A percentile compares a stretch with the other conserved stretches of the same genome.
phyloP scores from a whole-genome alignment of 257 asterid genomes.

The Solanum gracilifrons region DNA sequence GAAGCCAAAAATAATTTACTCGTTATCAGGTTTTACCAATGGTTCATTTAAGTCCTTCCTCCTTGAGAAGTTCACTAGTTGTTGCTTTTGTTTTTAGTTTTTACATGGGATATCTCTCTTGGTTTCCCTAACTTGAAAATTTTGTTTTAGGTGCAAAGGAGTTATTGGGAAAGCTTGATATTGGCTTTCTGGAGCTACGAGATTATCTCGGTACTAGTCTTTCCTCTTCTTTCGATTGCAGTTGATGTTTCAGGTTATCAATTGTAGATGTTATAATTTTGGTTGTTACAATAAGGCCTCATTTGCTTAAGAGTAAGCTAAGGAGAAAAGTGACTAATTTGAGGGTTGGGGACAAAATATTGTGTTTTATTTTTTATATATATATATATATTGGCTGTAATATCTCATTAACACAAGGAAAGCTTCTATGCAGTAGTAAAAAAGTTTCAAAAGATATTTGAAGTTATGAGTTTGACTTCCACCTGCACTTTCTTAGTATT shows the following conservation, averaged over 20 bases:
- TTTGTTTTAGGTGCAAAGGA: conserved; percentile 45
- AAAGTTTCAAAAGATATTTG: neutral
- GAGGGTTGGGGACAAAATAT: neutral
- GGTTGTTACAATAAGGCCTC: neutral
- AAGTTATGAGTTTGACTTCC: neutral
- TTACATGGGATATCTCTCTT: neutral
- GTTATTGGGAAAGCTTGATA: conserved; percentile 28
- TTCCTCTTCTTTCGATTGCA: neutral
- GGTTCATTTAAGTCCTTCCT: neutral
- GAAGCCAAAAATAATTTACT: neutral
- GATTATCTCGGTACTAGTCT: conserved; percentile 67
- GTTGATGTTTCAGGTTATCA: neutral
- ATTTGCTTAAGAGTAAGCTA: neutral
- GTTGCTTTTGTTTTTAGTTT: neutral
- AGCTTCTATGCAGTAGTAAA: neutral
- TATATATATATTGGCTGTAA: neutral
- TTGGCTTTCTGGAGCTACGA: conserved; percentile 40
- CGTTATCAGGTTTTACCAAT: neutral
- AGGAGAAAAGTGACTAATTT: neutral
- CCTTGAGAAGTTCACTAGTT: neutral
- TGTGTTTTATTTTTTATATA: neutral
- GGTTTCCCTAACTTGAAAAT: neutral
- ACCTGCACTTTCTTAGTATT: neutral
- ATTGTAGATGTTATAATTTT: neutral
- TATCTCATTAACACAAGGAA: neutral